Evolutionary conservation across 2,329 filamentous ascomycete species (phyloP).

Genomic region (Colletotrichum sp.): DNA sequence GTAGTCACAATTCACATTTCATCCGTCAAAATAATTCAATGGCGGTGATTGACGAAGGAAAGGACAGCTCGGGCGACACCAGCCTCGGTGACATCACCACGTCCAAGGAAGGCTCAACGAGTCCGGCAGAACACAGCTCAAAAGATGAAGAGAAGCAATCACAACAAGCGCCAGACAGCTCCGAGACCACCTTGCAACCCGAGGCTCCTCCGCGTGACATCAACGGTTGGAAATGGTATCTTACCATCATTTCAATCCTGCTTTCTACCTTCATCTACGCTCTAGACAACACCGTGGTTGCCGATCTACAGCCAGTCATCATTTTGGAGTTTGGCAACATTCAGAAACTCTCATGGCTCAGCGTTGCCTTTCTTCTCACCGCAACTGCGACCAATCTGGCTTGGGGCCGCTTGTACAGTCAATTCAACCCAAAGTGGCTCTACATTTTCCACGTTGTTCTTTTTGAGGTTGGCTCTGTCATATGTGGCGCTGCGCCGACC

Average conservation of each 20-base stretch:
- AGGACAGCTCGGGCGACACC: not conserved
- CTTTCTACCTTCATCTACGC: constrained; percentile 36
- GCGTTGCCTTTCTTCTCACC: constrained; percentile 28
- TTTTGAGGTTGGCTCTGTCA: constrained; percentile 39
- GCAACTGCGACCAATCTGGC: constrained; percentile 3
- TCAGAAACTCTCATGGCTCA: constrained; percentile 44
- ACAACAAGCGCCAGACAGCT: not conserved
- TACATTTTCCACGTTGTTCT: constrained; percentile 33
- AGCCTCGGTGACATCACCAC: not conserved
- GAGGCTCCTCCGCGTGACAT: not conserved
- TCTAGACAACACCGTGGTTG: constrained; percentile 49
- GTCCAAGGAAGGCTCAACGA: not conserved
- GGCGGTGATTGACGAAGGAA: not conserved
- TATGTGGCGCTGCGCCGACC: constrained; percentile 43
- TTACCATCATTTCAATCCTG: constrained; percentile 15
- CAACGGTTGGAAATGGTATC: constrained; percentile 14
- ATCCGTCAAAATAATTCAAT: not conserved
- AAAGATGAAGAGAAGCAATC: not conserved
- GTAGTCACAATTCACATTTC: not conserved
- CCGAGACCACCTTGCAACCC: not conserved
- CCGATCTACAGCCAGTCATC: not conserved
- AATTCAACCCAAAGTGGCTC: constrained; percentile 34
- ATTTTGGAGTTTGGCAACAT: not conserved
- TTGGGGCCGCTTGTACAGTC: constrained; percentile 34
- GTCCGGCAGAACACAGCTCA: not conserved